phyloP scores from a whole-genome alignment of 129 eudicot genomes.

The Helianthus tuberosus region DNA sequence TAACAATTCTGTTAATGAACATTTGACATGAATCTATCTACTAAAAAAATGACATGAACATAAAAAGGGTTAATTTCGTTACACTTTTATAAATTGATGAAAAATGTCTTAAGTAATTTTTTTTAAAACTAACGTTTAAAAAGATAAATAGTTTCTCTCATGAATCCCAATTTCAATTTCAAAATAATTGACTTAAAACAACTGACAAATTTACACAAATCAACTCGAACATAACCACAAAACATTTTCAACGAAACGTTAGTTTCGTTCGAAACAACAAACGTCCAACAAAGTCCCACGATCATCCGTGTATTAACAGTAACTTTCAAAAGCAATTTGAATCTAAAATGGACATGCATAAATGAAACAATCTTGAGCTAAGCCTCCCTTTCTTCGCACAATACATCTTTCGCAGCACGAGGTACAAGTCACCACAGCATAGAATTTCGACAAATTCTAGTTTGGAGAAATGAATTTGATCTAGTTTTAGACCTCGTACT shows the following conservation, averaged over 20 bases:
- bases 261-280: background rate
- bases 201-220: no score
- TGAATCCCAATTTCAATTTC: no score
- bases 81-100: no score
- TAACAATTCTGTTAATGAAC: no score
- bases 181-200: no score
- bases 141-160: no score
- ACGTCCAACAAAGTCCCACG: slow-evolving; percentile 13
- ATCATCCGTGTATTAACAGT: slow-evolving; percentile 10
- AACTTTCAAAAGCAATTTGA: slow-evolving; percentile 11
- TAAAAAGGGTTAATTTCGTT: no score
- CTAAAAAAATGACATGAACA: no score
- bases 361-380: slow-evolving; percentile 7
- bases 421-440: slow-evolving; percentile 12
- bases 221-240: background rate
- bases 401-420: background rate
- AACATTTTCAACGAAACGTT: slow-evolving; percentile 7
- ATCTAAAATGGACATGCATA: slow-evolving; percentile 9
- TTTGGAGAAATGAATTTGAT: slow-evolving; percentile 1
- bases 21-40: no score
- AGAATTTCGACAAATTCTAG: background rate
- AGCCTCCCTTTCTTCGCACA: background rate
- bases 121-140: no score
- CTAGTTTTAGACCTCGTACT: slow-evolving; percentile 45
- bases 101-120: no score